Percentiles rank a stretch among this genome's conserved stretches.
These are phyloP conservation scores for Eremochloa ophiuroides DNA, from an alignment of 176 grass and related monocot genomes.

Conservation along the genomic window DNA sequence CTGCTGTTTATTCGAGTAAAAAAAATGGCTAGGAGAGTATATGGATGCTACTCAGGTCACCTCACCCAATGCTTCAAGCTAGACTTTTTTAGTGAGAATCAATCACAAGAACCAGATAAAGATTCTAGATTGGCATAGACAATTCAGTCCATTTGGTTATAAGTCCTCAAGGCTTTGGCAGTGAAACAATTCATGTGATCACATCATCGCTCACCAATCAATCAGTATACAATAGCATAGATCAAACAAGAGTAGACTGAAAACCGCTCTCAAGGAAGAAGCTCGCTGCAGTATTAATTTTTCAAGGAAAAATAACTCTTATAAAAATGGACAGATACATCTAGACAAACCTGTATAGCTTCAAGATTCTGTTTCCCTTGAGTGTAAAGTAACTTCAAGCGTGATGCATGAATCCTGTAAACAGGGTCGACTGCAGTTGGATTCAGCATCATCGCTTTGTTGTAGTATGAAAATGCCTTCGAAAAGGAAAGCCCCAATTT, in stretches of 20 bases:
- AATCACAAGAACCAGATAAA: neutral
- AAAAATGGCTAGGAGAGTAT: neutral
- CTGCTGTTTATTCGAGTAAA: neutral
- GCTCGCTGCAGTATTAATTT: neutral
- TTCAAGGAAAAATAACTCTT: neutral
- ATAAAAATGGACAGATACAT: constrained; percentile 9
- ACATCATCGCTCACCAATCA: constrained; percentile 11
- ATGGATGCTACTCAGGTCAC: neutral
- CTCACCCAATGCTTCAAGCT: constrained; percentile 11
- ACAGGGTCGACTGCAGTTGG: constrained; percentile 89
- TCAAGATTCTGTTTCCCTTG: constrained; percentile 70
- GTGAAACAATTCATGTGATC: constrained; percentile 3
- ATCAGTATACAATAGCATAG: neutral
- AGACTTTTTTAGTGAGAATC: neutral
- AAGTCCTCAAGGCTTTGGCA: neutral
- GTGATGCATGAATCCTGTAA: constrained; percentile 96
- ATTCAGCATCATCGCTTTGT: constrained; percentile 69
- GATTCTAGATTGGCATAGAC: neutral
- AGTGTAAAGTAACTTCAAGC: constrained; percentile 92
- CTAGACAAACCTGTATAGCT: constrained; percentile 67
- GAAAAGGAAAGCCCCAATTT: constrained; percentile 72
- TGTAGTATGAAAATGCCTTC: constrained; percentile 88
- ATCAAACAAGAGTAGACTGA: neutral
- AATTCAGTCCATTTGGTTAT: neutral
- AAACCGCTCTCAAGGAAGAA: constrained; percentile 16